A percentile compares a stretch with the other conserved stretches of the same genome.
These are phyloP conservation scores for Pleurotus tuoliensis DNA, from an alignment of 768 basidiomycete species.

Conservation along the genomic window DNA sequence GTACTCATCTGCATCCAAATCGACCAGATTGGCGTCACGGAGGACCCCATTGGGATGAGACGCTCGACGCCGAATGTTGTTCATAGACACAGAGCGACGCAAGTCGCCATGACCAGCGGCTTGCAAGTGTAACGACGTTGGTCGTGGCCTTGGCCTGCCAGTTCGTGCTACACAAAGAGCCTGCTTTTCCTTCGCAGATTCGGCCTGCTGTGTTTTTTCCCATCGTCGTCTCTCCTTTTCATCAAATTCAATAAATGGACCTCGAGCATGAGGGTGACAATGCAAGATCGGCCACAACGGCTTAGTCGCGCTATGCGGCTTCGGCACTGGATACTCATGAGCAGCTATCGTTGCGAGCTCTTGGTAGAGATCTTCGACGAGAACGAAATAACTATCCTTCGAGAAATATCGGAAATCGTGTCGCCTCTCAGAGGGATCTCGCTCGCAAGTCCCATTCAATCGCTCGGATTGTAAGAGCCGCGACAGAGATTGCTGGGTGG, in stretches of 20 bases:
- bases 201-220: constrained; percentile 51
- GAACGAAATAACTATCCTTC: constrained; percentile 69
- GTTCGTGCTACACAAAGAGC: constrained; percentile 16
- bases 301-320: constrained; percentile 48
- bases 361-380: constrained; percentile 87
- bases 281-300: constrained; percentile 82
- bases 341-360: constrained; percentile 82
- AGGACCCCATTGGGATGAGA: constrained; percentile 23
- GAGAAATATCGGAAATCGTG: constrained; percentile 88
- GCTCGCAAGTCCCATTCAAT: constrained; percentile 83
- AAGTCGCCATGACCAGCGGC: constrained; percentile 58
- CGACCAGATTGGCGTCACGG: constrained; percentile 25
- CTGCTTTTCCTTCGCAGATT: constrained; percentile 37
- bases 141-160: constrained; percentile 17
- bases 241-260: constrained; percentile 74
- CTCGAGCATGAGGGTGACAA: constrained; percentile 69
- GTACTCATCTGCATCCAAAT: constrained; percentile 39
- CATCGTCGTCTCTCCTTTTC: constrained; percentile 67
- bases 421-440: constrained; percentile 85
- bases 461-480: constrained; percentile 77
- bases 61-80: constrained; percentile 61
- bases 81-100: constrained; percentile 72
- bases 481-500: constrained; percentile 45
- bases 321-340: constrained; percentile 70
- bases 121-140: constrained; percentile 30